Base-by-base conservation (phyloP, 1,284 basidiomycete species). In the Cutaneotrichosporon cutaneum region DNA sequence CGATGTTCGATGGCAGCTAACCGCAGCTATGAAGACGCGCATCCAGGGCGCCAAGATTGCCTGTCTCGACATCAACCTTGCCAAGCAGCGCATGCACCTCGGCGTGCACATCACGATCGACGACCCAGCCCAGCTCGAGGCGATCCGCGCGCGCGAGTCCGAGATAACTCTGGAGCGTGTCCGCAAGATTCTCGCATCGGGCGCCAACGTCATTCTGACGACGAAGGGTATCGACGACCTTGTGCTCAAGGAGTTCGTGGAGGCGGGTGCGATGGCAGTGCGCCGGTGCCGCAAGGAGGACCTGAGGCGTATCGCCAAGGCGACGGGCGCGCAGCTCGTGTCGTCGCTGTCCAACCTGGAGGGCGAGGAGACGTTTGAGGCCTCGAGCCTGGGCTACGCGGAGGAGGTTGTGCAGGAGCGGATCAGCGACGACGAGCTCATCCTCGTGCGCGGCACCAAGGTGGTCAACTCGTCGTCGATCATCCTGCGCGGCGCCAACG, bases 161-260 rank as follows among this genome's bases (percentile, higher is more conserved):
- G 96, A 98, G 76, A 99, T 99, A 66, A 96, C 93, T 1, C 83
- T 99, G 33, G 96, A 99, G 81, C 87, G 94, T 56, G 90, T 99
- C 67, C 87, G 92, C 71, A 99, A 98, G 83, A 96, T 99, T 72
- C 84, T 99, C 52, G 94, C 89, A 14, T 85, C 95, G 6, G 96
- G 96, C 56, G 96, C 96, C 48, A 99, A 99, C 73, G 96, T 99
- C 64, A 87, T 99, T 52, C 82, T 99, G 60, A 99, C 96, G 27
- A 99, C 96, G 39, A 99, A 99, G 81, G 96, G 96, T 55, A 99
- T 99, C 71, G 96, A 99, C 74, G 96, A 99, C 76, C 84, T 99
- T 33, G 96, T 94, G 78, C 82, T 99, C 72, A 99, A 99, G 80
- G 96, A 99, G 82, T 99, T 99, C 74, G 92, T 99, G 60, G 96